A percentile compares a stretch with the other conserved stretches of the same genome.
These are phyloP conservation scores for Hymenotorrendiella dingleyae DNA, from an alignment of 2,329 filamentous ascomycete genomes.

Conservation along the genomic window DNA sequence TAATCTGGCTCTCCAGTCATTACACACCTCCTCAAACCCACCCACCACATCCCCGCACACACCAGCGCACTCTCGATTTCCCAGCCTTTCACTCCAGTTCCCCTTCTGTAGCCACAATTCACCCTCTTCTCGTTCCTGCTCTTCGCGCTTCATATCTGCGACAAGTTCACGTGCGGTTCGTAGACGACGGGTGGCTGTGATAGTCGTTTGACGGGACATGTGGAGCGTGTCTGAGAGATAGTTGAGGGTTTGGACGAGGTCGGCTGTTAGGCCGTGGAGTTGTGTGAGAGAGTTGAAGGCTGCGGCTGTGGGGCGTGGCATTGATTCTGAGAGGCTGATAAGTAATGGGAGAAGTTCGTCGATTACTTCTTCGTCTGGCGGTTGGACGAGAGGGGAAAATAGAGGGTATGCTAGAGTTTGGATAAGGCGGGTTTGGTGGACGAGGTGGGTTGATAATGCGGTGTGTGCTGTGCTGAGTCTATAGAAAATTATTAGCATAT, in stretches of 20 bases:
- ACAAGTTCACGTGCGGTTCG: slow-evolving; percentile 80
- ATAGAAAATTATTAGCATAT: slow-evolving; percentile 13
- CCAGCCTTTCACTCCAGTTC: slow-evolving; percentile 74
- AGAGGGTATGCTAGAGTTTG: slow-evolving; percentile 67
- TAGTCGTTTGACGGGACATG: slow-evolving; percentile 86
- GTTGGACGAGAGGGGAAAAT: slow-evolving; percentile 60
- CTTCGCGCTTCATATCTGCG: slow-evolving; percentile 75
- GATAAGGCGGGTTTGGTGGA: slow-evolving; percentile 68
- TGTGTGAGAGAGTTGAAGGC: slow-evolving; percentile 61
- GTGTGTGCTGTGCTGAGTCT: slow-evolving; percentile 73
- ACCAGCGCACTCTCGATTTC: slow-evolving; percentile 71
- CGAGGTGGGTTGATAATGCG: slow-evolving; percentile 67
- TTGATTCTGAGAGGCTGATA: slow-evolving; percentile 55
- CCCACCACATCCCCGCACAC: slow-evolving; percentile 84
- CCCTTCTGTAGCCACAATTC: slow-evolving; percentile 74
- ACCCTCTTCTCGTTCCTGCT: slow-evolving; percentile 76
- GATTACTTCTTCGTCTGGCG: slow-evolving; percentile 58
- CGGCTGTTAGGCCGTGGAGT: slow-evolving; percentile 64
- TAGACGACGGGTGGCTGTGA: slow-evolving; percentile 71
- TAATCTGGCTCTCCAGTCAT: slow-evolving; percentile 72
- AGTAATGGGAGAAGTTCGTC: slow-evolving; percentile 66
- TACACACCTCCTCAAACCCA: slow-evolving; percentile 88
- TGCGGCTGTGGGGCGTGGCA: slow-evolving; percentile 58
- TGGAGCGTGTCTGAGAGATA: slow-evolving; percentile 87
- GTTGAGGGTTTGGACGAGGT: slow-evolving; percentile 74